phyloP scores from a whole-genome alignment of 257 asterid species.

The Parsonsia alboflavescens region DNA sequence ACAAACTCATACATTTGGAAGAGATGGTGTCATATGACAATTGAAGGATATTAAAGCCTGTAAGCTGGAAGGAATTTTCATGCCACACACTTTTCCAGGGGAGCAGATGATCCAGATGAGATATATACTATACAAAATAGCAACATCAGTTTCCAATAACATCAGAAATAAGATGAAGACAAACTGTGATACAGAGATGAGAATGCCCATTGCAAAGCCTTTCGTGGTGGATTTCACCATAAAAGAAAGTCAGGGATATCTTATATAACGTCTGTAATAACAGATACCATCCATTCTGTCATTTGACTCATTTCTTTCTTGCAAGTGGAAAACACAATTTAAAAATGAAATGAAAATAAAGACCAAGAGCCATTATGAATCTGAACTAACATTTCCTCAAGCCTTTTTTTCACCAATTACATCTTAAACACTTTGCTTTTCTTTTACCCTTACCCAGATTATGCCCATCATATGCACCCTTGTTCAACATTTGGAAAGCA shows the following conservation, averaged over 20 bases:
- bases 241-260: neutral
- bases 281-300: neutral
- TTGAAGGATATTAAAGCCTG: slow-evolving; percentile 40
- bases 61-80: slow-evolving; percentile 42
- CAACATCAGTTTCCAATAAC: slow-evolving; percentile 1
- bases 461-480: neutral
- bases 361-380: neutral
- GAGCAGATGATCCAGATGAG: slow-evolving; percentile 43
- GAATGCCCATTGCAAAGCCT: neutral
- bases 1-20: slow-evolving; percentile 39
- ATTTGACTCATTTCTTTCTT: neutral
- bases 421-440: neutral
- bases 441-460: neutral
- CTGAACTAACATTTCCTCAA: neutral
- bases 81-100: slow-evolving; percentile 40
- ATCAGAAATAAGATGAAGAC: neutral
- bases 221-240: neutral
- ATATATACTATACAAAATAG: slow-evolving; percentile 35
- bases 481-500: neutral
- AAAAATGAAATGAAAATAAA: neutral
- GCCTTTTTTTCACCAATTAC: neutral
- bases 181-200: neutral
- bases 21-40: slow-evolving; percentile 46
- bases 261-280: neutral
- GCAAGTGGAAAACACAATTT: neutral